Conservation (phyloP, 768 basidiomycete genomes). For the Auriscalpium orientale region DNA sequence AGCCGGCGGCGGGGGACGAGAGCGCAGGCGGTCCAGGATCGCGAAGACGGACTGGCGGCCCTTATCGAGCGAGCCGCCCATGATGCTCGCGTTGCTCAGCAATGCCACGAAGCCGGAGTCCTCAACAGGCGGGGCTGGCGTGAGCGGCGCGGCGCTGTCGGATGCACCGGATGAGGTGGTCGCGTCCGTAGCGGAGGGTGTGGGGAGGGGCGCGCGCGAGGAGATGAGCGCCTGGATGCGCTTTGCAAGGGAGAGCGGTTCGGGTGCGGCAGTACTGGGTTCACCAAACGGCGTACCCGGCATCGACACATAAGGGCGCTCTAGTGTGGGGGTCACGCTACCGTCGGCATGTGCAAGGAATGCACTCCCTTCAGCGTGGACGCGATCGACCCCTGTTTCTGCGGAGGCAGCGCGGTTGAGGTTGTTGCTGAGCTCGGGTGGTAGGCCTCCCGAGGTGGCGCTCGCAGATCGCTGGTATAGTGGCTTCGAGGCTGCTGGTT, state of each 20-base stretch:
- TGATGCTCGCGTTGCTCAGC: conserved; percentile 53
- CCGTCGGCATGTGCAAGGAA: not conserved
- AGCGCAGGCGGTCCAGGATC: conserved; percentile 42
- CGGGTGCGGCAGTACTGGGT: conserved; percentile 22
- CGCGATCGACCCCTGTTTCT: not conserved
- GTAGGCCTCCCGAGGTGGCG: no score
- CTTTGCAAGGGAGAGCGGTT: conserved; percentile 39
- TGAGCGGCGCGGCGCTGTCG: conserved; percentile 7
- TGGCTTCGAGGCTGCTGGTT: not conserved
- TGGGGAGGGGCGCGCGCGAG: conserved; percentile 25
- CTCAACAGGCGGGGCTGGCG: conserved; percentile 24
- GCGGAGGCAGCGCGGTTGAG: not conserved
- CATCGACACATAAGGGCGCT: not conserved
- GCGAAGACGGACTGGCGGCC: conserved; percentile 51
- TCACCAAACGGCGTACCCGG: not conserved
- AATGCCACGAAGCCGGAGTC: conserved; percentile 43
- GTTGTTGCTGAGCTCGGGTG: not conserved
- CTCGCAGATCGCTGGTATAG: not conserved
- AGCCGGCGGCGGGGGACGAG: conserved; percentile 2
- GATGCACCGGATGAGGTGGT: conserved; percentile 8
- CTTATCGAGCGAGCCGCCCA: conserved; percentile 45
- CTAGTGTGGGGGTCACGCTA: not conserved
- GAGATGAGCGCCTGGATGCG: conserved; percentile 47
- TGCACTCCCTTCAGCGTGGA: not conserved
- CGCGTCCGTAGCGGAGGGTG: conserved; percentile 13